Percentiles rank a stretch among this genome's conserved stretches.
Conservation (phyloP, 495 filamentous ascomycete species). For the Aspergillus conjunctus region DNA sequence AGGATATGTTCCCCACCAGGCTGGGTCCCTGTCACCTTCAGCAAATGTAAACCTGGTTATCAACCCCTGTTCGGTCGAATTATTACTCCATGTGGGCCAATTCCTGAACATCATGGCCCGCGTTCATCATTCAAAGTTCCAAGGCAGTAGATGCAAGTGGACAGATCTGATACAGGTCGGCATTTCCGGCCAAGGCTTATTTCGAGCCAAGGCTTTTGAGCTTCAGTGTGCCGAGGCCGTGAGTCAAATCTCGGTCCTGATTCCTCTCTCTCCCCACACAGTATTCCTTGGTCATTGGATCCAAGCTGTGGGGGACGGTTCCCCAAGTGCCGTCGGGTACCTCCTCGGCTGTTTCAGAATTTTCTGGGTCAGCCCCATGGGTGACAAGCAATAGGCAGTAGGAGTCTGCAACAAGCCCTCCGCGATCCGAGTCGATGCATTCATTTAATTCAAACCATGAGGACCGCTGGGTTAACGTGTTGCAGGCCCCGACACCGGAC, state of each 20-base stretch:
- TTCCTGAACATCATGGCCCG: neutral
- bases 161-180: neutral
- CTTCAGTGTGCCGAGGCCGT: neutral
- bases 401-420: too few relatives aligned
- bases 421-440: neutral
- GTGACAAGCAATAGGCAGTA: neutral
- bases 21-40: neutral
- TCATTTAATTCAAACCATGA: neutral
- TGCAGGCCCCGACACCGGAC: neutral
- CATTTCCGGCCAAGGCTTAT: neutral
- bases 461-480: neutral
- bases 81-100: neutral
- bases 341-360: neutral
- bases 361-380: neutral
- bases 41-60: neutral
- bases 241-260: neutral
- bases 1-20: neutral
- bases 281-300: neutral
- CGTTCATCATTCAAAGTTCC: neutral
- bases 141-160: too few relatives aligned
- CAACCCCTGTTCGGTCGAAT: neutral
- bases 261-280: neutral
- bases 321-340: neutral
- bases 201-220: neutral
- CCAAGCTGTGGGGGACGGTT: neutral